phyloP scores from a whole-genome alignment of 768 basidiomycete genomes.

The Porpolomopsis calyptriformis region DNA sequence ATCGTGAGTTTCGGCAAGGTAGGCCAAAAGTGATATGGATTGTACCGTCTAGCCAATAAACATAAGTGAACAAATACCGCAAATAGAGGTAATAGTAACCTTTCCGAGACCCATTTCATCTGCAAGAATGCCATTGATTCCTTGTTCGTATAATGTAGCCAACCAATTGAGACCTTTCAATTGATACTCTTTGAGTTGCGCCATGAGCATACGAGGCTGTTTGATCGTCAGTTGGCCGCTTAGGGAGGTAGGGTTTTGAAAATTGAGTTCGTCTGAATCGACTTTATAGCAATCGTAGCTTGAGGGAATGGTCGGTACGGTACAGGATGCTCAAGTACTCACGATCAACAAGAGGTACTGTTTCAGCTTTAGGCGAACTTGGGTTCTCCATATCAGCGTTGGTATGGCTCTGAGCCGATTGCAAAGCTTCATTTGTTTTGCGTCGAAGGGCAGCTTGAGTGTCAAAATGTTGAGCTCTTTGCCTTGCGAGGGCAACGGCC shows the following conservation, averaged over 20 bases:
- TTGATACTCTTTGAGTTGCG: conserved; percentile 96
- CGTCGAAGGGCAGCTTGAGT: conserved; percentile 69
- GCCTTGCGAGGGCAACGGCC: conserved; percentile 67
- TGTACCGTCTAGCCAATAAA: conserved; percentile 70
- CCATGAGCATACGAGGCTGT: conserved; percentile 94
- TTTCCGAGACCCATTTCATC: conserved; percentile 98
- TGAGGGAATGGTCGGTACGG: not conserved
- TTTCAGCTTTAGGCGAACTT: conserved; percentile 25
- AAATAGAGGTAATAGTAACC: conserved; percentile 25
- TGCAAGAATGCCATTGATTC: conserved; percentile 97
- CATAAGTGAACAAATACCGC: not conserved
- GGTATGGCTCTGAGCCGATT: conserved; percentile 48
- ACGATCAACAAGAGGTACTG: conserved; percentile 62
- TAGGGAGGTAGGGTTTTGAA: conserved; percentile 94
- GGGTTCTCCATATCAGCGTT: conserved; percentile 34
- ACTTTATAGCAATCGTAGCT: conserved; percentile 35
- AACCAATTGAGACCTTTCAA: conserved; percentile 97
- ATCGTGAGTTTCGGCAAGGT: conserved; percentile 93
- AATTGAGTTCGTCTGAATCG: conserved; percentile 95
- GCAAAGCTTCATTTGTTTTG: conserved; percentile 68
- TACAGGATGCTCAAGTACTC: conserved; percentile 19
- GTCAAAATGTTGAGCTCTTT: conserved; percentile 80
- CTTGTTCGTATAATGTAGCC: conserved; percentile 94
- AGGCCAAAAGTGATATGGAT: conserved; percentile 91
- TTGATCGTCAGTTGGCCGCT: conserved; percentile 75